Evolutionary conservation across 2,329 filamentous ascomycete species (phyloP), one percentile per base, ranked within the genome.

Genomic region (Penicillium capsulatum): DNA sequence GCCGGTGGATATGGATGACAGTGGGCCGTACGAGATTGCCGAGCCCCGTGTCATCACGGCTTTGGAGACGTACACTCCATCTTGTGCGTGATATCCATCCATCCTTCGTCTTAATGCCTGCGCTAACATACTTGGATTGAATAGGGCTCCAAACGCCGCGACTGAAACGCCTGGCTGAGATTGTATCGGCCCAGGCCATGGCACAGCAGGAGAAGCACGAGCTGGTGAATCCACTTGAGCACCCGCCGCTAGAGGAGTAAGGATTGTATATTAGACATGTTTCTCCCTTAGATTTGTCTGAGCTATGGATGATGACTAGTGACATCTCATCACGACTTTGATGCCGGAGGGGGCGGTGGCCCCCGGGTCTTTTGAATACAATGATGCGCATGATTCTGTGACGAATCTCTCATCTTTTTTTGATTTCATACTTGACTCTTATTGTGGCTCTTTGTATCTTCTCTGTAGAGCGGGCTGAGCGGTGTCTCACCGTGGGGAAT

Each of bases 1-100:
- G 42, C 89, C 92, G 34, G 90, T 98, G 43, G 92, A 98, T 65
- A 96, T 98, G 90, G 92, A 98, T 60, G 92, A 98, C 69, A 95
- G 88, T 56, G 92, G 92, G 16, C 92, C 91, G 17, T 98, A 98
- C 61, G 92, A 97, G 68, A 98, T 98, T 65, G 92, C 92, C 10
- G 92, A 98, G 67, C 92, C 92, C 17, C 80, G 92, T 62, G 86
- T 88, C 38, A 98, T 98, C 59, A 96, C 90, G 3, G 92, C 92
- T 37, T 72, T 98, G 51, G 92, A 98, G 72, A 98, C 92, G 10
- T 98, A 98, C 65, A 97, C 92, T 35, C 92, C 92, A 48, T 95
- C 90, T 53, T 98, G 91, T 92, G 76, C 77, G 86, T 75, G 40
- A 31, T 16, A 17, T 11, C 7, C 17, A 8, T 22, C n/a, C 30